Base-by-base conservation (phyloP, 129 eudicot genomes). In the Flaveria ramosissima region DNA sequence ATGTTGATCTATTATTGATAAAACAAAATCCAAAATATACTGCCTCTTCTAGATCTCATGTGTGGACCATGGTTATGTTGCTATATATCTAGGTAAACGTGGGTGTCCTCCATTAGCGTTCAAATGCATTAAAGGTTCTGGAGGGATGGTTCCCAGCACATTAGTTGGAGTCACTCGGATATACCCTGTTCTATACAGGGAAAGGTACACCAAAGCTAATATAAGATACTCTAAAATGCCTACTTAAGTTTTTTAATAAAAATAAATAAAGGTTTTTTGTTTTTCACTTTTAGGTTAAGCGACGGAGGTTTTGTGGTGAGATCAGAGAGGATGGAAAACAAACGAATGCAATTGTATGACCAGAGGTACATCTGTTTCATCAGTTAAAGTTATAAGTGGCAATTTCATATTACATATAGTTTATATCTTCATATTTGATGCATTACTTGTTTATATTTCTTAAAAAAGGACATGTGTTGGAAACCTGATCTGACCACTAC, bases 171-270 rank as follows among this genome's bases (percentile, higher is more conserved):
- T 91, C 64, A 82, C 85, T 56, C 83, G 97, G 78, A 86, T 89
- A 67, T 94, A 94, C 79, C 99, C 99, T 71, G 82, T 91, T 86
- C 81, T 94, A 12, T 94, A 91, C 84, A 82, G 89, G 79, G 99
- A 94, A 85, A 91, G 89, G 99, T 94, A 81, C 26, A 56, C 41
- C 78, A 26, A 64, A 51, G 61, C 21, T 57, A 41, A 67, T 51
- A 66, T 14, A 39, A 53, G 20, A 71, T 57, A 39, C 32, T 50
- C 62, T 26, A 21, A 36, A 30, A 26, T 10, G 32, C 67, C 67
- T 32, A 36, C 64, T 56, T 41, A 11, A 45, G 20, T 60, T 61
- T 26, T 36, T 24, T 61, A 24, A 24, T 61, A 26, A 9, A 60
- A 48, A 36, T 46, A 48, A 52, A 52, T 4, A 52, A 52, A 6